Percentiles rank a stretch among this genome's conserved stretches.
phyloP scores from a whole-genome alignment of 2,329 filamentous ascomycete species.

The Venturia pyrina region DNA sequence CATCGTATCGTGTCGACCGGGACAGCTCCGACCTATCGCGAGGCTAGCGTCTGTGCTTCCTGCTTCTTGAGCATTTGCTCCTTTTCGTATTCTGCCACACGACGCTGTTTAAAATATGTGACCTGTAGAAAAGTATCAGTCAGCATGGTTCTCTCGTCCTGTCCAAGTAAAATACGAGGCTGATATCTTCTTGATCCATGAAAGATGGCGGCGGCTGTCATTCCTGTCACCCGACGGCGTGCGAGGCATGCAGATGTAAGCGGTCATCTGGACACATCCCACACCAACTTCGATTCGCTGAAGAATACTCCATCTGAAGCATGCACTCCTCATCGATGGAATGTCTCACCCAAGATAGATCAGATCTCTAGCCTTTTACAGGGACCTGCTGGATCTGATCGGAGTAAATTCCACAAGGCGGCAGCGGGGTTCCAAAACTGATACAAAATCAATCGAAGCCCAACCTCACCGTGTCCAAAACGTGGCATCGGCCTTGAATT shows the following conservation, averaged over 20 bases:
- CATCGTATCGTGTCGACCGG: not conserved
- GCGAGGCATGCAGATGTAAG: not conserved
- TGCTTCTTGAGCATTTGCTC: conserved; percentile 68
- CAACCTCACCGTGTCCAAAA: not conserved
- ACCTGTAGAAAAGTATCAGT: conserved; percentile 44
- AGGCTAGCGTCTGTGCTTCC: conserved; percentile 19
- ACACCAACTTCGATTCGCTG: not conserved
- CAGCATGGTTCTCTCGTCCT: not conserved
- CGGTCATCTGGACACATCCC: not conserved
- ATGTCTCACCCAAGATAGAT: not conserved
- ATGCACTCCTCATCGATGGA: not conserved
- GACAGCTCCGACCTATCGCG: conserved; percentile 1
- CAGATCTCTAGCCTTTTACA: not conserved
- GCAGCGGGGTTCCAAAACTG: not conserved
- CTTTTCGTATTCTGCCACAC: conserved; percentile 86
- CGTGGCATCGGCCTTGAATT: not conserved
- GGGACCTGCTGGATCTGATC: not conserved
- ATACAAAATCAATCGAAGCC: not conserved
- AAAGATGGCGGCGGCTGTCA: not conserved
- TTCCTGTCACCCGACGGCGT: not conserved
- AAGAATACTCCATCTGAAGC: not conserved
- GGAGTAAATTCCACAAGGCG: not conserved
- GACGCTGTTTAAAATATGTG: conserved; percentile 94
- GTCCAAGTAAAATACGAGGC: not conserved
- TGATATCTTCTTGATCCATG: not conserved